phyloP scores from a whole-genome alignment of 1,284 basidiomycete genomes.

The Mycena citricolor region DNA sequence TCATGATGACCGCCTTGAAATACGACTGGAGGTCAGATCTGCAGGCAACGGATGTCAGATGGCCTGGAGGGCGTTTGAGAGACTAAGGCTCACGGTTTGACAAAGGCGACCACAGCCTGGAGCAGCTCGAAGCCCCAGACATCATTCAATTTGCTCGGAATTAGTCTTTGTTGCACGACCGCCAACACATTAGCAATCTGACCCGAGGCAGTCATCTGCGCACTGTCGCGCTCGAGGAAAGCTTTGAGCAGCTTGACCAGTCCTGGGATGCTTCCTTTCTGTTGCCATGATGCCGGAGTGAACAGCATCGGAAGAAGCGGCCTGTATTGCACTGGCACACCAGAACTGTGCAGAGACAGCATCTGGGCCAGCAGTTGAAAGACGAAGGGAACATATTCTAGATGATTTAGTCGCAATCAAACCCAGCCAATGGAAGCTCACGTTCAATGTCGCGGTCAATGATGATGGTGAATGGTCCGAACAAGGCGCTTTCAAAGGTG shows the following conservation, averaged over 20 bases:
- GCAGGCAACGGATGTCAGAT: slow-evolving; percentile 7
- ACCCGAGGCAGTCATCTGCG: slow-evolving; percentile 68
- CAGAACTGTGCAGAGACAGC: slow-evolving; percentile 76
- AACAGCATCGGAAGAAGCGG: slow-evolving; percentile 82
- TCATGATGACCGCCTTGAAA: slow-evolving; percentile 78
- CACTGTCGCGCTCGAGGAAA: slow-evolving; percentile 74
- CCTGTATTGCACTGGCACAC: slow-evolving; percentile 79
- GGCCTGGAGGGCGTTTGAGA: not conserved
- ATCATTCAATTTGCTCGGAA: slow-evolving; percentile 89
- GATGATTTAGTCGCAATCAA: slow-evolving; percentile 1
- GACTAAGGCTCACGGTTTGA: slow-evolving; percentile 64
- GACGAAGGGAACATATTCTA: slow-evolving; percentile 96
- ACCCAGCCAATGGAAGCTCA: slow-evolving; percentile 39
- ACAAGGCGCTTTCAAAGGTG: slow-evolving; percentile 81
- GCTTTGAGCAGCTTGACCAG: slow-evolving; percentile 88
- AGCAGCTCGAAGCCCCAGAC: slow-evolving; percentile 90
- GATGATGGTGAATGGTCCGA: slow-evolving; percentile 86
- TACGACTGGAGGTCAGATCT: slow-evolving; percentile 73
- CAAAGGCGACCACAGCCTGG: slow-evolving; percentile 71
- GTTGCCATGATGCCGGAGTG: slow-evolving; percentile 88
- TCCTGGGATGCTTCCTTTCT: slow-evolving; percentile 94
- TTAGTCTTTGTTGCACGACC: slow-evolving; percentile 87
- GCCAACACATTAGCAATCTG: slow-evolving; percentile 84
- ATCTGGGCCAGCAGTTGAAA: slow-evolving; percentile 98
- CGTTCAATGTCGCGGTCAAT: slow-evolving; percentile 91